phyloP scores from a whole-genome alignment of 2,329 filamentous ascomycete species.

The Monilinia fructigena region DNA sequence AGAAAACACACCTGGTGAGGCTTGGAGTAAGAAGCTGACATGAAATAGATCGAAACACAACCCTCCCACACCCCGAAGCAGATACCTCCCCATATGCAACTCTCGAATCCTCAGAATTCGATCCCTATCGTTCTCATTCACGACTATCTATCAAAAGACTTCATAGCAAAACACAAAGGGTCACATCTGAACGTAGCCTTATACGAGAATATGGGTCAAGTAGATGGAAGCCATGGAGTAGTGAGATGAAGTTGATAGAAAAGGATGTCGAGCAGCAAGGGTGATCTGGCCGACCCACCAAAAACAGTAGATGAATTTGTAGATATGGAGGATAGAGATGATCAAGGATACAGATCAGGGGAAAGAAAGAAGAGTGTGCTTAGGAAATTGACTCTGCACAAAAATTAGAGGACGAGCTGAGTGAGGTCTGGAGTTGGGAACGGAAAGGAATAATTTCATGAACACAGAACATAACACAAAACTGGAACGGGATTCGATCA shows the following conservation, averaged over 20 bases:
- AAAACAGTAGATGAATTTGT: conserved; percentile 10
- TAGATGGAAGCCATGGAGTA: conserved; percentile 29
- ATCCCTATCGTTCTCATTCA: conserved; percentile 40
- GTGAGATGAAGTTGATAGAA: conserved; percentile 13
- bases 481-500: conserved; percentile 3
- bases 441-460: not conserved
- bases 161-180: conserved; percentile 26
- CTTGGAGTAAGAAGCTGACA: conserved; percentile 10
- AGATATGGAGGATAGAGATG: conserved; percentile 11
- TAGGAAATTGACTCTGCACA: conserved; percentile 28
- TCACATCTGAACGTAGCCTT: conserved; percentile 20
- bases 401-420: conserved; percentile 9
- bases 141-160: conserved; percentile 28
- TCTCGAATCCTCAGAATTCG: conserved; percentile 55
- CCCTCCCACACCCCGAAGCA: conserved; percentile 61
- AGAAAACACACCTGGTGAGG: too few species aligned
- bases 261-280: conserved; percentile 17
- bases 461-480: conserved; percentile 8
- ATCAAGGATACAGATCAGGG: conserved; percentile 22
- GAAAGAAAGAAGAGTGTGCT: conserved; percentile 31
- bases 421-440: not conserved
- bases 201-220: conserved; percentile 34
- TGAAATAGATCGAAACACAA: conserved; percentile 53
- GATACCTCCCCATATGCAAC: conserved; percentile 56
- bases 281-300: conserved; percentile 18